Evolutionary conservation across 73 alveolate genomes (phyloP).

Genomic region (Stentor roeselii): DNA sequence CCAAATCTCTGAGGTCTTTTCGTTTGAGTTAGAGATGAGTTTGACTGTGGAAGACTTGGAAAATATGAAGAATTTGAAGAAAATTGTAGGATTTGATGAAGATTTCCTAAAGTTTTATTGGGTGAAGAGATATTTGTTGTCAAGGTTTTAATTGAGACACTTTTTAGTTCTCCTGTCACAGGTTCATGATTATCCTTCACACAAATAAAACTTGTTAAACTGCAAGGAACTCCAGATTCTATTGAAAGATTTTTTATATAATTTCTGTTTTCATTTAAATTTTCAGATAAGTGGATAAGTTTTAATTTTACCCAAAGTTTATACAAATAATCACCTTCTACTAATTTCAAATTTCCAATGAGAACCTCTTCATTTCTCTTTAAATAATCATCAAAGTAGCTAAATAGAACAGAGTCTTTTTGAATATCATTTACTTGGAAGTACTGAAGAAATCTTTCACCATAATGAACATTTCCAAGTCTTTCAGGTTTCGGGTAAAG

Average conservation of each 20-base stretch:
- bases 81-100: no score
- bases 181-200: background rate
- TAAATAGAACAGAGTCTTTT: background rate
- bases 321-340: background rate
- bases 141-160: no score
- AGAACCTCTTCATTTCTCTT: background rate
- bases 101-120: no score
- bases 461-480: background rate
- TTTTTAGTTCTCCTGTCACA: background rate
- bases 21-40: no score
- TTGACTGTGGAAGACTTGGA: no score
- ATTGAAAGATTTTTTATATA: background rate
- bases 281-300: background rate
- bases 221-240: background rate
- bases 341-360: background rate
- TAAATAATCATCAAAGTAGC: background rate
- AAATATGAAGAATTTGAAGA: no score
- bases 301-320: background rate
- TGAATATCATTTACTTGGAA: background rate
- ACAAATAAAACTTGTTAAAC: background rate
- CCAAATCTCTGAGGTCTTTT: no score
- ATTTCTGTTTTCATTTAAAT: background rate
- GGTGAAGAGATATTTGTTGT: no score
- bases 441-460: background rate
- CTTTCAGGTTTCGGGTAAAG: slow-evolving; percentile 3